Evolutionary conservation across 495 filamentous ascomycete species (phyloP).

Genomic region (Gamarada debralockiae): DNA sequence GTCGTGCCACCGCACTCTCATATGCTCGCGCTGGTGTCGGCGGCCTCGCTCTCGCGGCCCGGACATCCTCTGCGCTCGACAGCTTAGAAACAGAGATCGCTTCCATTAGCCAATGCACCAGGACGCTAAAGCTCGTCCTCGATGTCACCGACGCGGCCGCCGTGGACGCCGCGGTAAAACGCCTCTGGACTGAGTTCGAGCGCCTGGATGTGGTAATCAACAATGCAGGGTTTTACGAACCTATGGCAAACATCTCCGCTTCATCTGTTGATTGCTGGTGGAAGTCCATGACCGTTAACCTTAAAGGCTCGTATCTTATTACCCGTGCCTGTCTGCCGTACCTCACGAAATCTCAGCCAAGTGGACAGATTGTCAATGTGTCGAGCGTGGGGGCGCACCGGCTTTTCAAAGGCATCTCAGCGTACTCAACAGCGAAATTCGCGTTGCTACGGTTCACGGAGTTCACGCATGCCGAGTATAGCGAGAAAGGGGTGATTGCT

Average conservation of each 20-base stretch:
- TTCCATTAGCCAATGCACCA: conserved; percentile 25
- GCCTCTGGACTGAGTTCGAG: conserved; percentile 30
- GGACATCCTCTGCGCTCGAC: conserved; percentile 29
- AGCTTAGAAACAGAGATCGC: conserved; percentile 30
- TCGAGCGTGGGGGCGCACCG: conserved; percentile 38
- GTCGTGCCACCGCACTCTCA: conserved; percentile 36
- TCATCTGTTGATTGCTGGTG: conserved; percentile 28
- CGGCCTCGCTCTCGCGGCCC: conserved; percentile 35
- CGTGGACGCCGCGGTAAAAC: conserved; percentile 32
- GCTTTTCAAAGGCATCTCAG: conserved; percentile 24
- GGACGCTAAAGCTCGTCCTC: conserved; percentile 30
- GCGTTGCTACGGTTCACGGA: conserved; percentile 47
- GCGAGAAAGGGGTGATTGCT: conserved; percentile 39
- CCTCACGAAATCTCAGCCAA: conserved; percentile 33
- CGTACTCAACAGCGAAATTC: conserved; percentile 44
- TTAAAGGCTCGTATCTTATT: conserved; percentile 39
- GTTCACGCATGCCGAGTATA: conserved; percentile 39
- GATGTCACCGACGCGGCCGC: conserved; percentile 39
- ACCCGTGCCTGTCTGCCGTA: conserved; percentile 40
- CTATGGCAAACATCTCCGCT: conserved; percentile 30
- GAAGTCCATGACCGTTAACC: conserved; percentile 35
- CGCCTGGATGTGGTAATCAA: conserved; percentile 57
- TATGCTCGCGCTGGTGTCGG: conserved; percentile 40
- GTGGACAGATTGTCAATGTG: conserved; percentile 46
- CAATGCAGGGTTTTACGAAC: conserved; percentile 49